Base-by-base conservation (phyloP, 2,329 filamentous ascomycete genomes). In the Zymoseptoria ardabiliae region DNA sequence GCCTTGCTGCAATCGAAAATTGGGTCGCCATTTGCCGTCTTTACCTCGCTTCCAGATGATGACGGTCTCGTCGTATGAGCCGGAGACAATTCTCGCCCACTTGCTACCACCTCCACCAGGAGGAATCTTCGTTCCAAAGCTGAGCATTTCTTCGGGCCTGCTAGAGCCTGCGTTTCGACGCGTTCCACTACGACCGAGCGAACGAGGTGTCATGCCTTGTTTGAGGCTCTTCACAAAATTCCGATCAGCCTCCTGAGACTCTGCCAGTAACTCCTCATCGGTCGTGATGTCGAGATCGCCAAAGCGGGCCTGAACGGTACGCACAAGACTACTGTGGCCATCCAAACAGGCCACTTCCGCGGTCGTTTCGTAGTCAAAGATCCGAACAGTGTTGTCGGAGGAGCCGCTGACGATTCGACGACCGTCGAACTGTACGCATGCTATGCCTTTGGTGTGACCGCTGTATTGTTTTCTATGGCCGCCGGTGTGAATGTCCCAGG, bases 391-490 rank as follows among this genome's bases (percentile, higher is more conserved):
- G 71, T 95, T 91, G 73, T 99, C 94, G 67, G 92, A 97, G 73
- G 92, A 97, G 2, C 94, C 94, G 68, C 91, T 97, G 55, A 99
- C 91, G 63, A 99, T 95, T 20, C 94, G 85, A 55, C 90, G 86
- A 23, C 91, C 91, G 71, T 99, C 94, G 70, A 94, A 97, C 74
- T 99, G 93, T 17, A 99, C 92, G 72, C 94, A 99, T 2, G 94
- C 94, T 68, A 99, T 97, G 30, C 94, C 94, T 73, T 99, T 99
- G 63, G 85, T 85, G 69, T 99, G 94, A 1, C 93, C 94, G 48
- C 89, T 81, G 35, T 96, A 85, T 0, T 90, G 61, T 68, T 89
- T 85, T 51, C 83, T 81, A 72, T 90, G 93, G 50, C 82, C 78
- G 59, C 91, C 89, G 7, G 85, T 89, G 19, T 87, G 87, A 78